phyloP scores from a whole-genome alignment of 257 asterid genomes.

The Solanum arcanum region DNA sequence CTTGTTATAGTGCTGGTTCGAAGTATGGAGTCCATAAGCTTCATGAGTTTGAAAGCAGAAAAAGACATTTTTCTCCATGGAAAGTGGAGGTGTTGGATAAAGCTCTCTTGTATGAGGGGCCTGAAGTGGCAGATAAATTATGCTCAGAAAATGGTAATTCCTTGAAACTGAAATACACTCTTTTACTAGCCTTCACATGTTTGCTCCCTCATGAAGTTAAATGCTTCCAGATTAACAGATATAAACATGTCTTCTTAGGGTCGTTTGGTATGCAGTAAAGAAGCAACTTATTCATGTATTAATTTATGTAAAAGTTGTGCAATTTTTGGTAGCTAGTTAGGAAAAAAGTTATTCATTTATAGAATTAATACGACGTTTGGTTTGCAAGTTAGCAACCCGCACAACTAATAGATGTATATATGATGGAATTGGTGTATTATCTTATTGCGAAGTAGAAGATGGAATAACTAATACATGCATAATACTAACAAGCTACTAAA shows the following conservation, averaged over 20 bases:
- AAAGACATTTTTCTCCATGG: conserved; percentile 61
- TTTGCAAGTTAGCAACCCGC: neutral
- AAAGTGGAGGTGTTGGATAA: conserved; percentile 87
- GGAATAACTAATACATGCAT: neutral
- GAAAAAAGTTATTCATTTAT: neutral
- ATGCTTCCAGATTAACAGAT: neutral
- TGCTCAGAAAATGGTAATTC: conserved; percentile 76
- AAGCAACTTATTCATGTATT: neutral
- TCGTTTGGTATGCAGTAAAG: neutral
- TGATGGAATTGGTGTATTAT: neutral
- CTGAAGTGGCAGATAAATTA: conserved; percentile 73
- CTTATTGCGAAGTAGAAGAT: neutral
- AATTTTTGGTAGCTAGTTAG: neutral
- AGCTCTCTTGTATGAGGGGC: conserved; percentile 67
- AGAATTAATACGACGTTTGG: neutral
- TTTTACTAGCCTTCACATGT: neutral
- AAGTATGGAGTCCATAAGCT: conserved; percentile 25
- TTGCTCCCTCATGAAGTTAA: neutral
- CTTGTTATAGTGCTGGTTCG: conserved; percentile 19
- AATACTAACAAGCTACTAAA: neutral
- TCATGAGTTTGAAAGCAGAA: conserved; percentile 24
- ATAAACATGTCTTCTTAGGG: neutral
- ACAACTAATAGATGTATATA: neutral
- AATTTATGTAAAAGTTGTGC: neutral
- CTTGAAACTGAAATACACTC: neutral